Base-by-base conservation (phyloP, 306 rosid genomes). In the Cucurbita moschata region DNA sequence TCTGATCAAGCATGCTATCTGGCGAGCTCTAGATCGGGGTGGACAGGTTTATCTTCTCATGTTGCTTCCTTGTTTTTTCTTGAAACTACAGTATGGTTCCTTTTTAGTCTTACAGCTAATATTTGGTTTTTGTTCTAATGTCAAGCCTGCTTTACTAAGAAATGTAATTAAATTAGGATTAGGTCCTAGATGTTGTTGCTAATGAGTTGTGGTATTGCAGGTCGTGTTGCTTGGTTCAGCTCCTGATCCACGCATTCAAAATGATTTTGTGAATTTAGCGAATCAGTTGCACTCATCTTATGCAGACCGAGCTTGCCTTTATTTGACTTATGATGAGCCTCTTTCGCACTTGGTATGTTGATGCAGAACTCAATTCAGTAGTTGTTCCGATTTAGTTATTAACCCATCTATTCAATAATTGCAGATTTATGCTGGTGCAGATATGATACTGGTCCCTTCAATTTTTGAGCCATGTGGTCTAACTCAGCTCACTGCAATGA, bases 381-480 rank as follows among this genome's bases (percentile, higher is more conserved):
- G 53, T 72, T 73, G 51, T 53, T 73, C 8, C 14, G 8, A 1
- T 43, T 53, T 73, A 18, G 37, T 21, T 39, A 18, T 40, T 73
- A 54, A 38, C 53, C 8, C 40, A 16, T 18, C 40, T 56, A 39
- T 38, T 55, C 39, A 18, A 54, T 71, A 56, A 38, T 63, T 80
- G 71, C 75, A 95, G 99, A 95, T 95, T 83, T 95, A 95, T 79
- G 93, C 99, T 52, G 97, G 96, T 77, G 85, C 96, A 54, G 99
- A 95, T 86, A 86, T 95, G 81, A 84, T 95, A 79, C 78, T 95
- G 72, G 96, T 95, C 79, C 99, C 99, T 80, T 95, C 99, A 78
- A 88, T 95, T 49, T 95, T 95, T 82, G 99, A 95, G 86, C 99
- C 99, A 49, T 95, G 99, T 75, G 99, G 99, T 81, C 89, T 95